Evolutionary conservation across 2,329 filamentous ascomycete genomes (phyloP), one percentile per base, ranked within the genome.

Genomic region (Chrysoporthe austroafricana): DNA sequence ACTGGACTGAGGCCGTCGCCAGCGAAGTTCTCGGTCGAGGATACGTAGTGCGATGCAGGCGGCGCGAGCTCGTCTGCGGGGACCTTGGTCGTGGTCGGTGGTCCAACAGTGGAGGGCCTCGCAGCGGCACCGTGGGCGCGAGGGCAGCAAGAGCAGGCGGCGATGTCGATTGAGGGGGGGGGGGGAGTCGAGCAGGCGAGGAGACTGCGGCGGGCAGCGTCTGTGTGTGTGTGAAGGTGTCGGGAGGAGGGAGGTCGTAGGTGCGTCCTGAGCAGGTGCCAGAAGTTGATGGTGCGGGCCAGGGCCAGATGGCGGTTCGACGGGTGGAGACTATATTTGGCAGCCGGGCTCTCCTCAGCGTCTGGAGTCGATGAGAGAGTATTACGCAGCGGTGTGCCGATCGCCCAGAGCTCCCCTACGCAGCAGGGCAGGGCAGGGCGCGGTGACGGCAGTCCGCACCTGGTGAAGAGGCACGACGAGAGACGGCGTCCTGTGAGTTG

Each of bases 291-390:
- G 57, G 21, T 26, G n/a, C 16, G 39, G 26, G 26, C 26, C 26
- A 43, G 26, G 13, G 57, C 36, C 36, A 26, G n/a, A 43, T 60
- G 36, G 57, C 36, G 57, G 14, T 39, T 16, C 21, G 42, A 43
- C 34, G 57, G 39, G 57, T 60, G 57, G 57, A 42, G 57, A 39
- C 57, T 60, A 60, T 60, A 60, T 16, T 44, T 44, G 57, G 39
- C 26, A 54, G 26, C 32, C 13, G 50, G 50, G 32, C 50, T 54
- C 11, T 54, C 32, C 32, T 34, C 21, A 54, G 50, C 32, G 21
- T 54, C 16, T 54, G 50, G 50, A n/a, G 32, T 54, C 32, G 50
- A 32, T 34, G 50, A 21, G 50, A 21, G 9, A 39, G 36, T 32
- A 32, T 54, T 54, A 54, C 50, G 50, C 50, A 54, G 21, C 26